A percentile compares a stretch with the other conserved stretches of the same genome.
phyloP scores from a whole-genome alignment of 495 filamentous ascomycete genomes.

The Tirmania nivea region DNA sequence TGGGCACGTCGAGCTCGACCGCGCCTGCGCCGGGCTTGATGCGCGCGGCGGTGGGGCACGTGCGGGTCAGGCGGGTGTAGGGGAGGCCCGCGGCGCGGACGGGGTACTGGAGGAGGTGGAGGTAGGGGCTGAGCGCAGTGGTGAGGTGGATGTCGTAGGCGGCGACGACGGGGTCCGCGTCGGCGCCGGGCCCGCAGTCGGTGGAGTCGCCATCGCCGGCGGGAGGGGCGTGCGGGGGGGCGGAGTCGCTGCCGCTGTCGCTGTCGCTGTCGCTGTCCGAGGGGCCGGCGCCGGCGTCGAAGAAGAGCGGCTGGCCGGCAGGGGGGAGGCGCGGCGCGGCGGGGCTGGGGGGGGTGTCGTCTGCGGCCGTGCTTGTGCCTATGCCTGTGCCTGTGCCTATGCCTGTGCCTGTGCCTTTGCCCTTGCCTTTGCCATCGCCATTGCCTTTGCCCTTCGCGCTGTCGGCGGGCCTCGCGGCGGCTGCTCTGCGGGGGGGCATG shows the following conservation, averaged over 20 bases:
- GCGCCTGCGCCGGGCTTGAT: slow-evolving; percentile 46
- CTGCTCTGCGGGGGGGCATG: too few species aligned
- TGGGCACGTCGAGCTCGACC: slow-evolving; percentile 52
- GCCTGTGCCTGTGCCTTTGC: background rate
- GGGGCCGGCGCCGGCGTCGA: slow-evolving; percentile 1
- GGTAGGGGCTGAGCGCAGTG: slow-evolving; percentile 19
- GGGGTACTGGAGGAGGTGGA: slow-evolving; percentile 53
- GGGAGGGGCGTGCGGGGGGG: background rate
- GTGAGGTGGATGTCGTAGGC: slow-evolving; percentile 18
- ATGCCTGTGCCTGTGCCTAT: background rate
- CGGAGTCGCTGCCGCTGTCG: background rate
- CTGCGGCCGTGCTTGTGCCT: background rate
- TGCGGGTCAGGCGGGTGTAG: slow-evolving; percentile 31
- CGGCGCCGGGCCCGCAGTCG: background rate
- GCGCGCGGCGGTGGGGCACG: slow-evolving; percentile 37
- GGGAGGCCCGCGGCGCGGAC: slow-evolving; percentile 29
- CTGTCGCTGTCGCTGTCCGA: slow-evolving; percentile 5
- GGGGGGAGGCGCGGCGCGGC: slow-evolving; percentile 5
- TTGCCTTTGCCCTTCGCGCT: background rate
- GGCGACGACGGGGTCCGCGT: slow-evolving; percentile 15
- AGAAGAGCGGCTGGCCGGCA: slow-evolving; percentile 4
- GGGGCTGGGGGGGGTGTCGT: background rate
- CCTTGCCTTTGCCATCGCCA: background rate
- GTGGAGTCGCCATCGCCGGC: background rate
- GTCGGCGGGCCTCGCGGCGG: background rate